These are phyloP conservation scores for Microstegium vimineum DNA, from an alignment of 176 grass and related monocot genomes.

Conservation along the genomic window DNA sequence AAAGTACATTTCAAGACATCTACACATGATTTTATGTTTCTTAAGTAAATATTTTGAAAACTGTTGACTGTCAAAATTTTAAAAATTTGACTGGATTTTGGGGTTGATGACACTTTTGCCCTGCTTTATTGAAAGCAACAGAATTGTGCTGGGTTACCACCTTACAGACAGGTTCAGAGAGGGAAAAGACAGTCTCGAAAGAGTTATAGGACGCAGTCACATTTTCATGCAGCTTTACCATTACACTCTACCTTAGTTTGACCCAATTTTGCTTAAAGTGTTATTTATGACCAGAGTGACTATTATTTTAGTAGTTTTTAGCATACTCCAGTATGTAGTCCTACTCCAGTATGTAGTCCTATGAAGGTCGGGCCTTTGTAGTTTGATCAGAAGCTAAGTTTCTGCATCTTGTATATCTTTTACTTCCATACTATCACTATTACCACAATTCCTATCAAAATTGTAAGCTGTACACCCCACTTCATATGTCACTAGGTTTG, in stretches of 20 bases:
- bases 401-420: not conserved
- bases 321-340: not conserved
- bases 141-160: not conserved
- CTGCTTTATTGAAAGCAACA: not conserved
- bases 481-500: not conserved
- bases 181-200: not conserved
- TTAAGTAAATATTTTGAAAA: not conserved
- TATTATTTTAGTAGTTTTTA: slow-evolving; percentile 12
- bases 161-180: not conserved
- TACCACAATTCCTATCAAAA: not conserved
- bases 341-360: not conserved
- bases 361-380: not conserved
- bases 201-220: not conserved
- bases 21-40: not conserved
- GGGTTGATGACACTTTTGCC: not conserved
- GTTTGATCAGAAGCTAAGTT: not conserved
- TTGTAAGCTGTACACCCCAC: not conserved
- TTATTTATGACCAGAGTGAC: not conserved
- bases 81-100: not conserved
- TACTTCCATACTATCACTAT: not conserved
- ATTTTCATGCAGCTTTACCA: not conserved
- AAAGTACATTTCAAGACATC: not conserved
- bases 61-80: not conserved
- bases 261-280: not conserved
- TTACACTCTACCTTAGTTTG: not conserved